Percentiles rank a stretch among this genome's conserved stretches.
These are phyloP conservation scores for Albophoma yamanashiensis DNA, from an alignment of 2,329 filamentous ascomycete species.

Conservation along the genomic window DNA sequence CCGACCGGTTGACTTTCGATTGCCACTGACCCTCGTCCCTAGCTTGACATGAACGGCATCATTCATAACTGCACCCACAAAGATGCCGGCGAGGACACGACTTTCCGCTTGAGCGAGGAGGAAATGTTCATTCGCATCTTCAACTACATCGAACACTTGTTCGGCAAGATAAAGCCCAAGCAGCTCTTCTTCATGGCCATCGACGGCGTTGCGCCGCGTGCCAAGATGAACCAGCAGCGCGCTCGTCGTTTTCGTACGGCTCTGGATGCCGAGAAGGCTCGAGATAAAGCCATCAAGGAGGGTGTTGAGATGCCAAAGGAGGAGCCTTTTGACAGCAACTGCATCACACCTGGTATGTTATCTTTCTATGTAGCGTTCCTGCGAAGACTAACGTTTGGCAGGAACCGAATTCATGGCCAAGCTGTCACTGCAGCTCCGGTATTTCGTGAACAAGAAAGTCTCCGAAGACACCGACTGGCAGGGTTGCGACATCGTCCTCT, in stretches of 20 bases:
- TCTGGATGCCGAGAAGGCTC: conserved; percentile 77
- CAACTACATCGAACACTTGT: conserved; percentile 98
- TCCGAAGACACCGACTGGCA: conserved; percentile 97
- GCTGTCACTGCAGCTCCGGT: conserved; percentile 85
- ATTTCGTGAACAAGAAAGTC: conserved; percentile 98
- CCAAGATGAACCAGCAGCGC: conserved; percentile 99
- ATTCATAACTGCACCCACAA: conserved; percentile 99
- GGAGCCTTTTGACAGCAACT: conserved; percentile 96
- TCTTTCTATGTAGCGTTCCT: too few species aligned
- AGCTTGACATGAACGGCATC: conserved; percentile 97
- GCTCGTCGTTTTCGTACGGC: conserved; percentile 91
- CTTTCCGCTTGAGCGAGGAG: conserved; percentile 89
- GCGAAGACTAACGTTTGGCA: conserved; percentile 13
- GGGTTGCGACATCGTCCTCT: conserved; percentile 88
- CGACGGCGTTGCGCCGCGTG: conserved; percentile 90
- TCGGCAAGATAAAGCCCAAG: conserved; percentile 97
- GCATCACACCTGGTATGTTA: conserved; percentile 73
- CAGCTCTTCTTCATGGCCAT: conserved; percentile 99
- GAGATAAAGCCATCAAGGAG: conserved; percentile 83
- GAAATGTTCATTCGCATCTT: conserved; percentile 99
- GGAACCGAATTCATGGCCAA: conserved; percentile 95
- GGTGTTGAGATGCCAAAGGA: conserved; percentile 92
- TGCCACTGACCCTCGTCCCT: conserved; percentile 11
- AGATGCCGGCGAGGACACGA: conserved; percentile 75
- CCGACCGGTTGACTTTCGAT: not conserved